Conservation (phyloP, 2,329 filamentous ascomycete genomes). For the Catunica adiposa region DNA sequence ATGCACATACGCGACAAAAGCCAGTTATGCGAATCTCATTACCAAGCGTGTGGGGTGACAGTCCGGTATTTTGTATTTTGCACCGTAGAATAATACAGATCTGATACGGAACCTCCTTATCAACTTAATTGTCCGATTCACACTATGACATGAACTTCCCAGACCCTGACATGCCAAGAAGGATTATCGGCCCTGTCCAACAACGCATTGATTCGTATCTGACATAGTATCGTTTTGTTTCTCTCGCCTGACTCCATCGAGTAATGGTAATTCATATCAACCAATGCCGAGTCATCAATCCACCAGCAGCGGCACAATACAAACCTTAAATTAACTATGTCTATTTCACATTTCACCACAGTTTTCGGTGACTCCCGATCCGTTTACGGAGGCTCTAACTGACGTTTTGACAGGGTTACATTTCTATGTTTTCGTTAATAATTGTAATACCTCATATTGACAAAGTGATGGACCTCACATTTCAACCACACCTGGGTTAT, state of each 20-base stretch:
- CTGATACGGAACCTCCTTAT: too few species aligned
- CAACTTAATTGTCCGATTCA: too few species aligned
- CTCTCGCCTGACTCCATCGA: slow-evolving; percentile 2
- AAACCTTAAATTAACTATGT: not conserved
- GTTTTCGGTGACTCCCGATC: not conserved
- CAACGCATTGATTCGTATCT: not conserved
- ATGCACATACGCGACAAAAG: too few species aligned
- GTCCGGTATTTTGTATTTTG: too few species aligned
- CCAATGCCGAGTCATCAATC: not conserved
- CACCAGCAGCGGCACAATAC: not conserved
- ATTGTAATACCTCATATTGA: slow-evolving; percentile 2
- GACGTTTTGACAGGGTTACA: not conserved
- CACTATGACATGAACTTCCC: too few species aligned
- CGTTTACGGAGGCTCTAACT: not conserved
- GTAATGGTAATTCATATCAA: not conserved
- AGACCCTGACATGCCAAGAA: too few species aligned
- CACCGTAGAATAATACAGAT: too few species aligned
- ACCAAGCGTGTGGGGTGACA: too few species aligned
- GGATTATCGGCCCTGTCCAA: not conserved
- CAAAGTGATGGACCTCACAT: not conserved
- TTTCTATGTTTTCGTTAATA: not conserved
- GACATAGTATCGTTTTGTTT: not conserved
- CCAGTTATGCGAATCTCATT: too few species aligned
- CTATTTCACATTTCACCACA: not conserved
- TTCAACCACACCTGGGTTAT: too few species aligned